Evolutionary conservation across 805 yeast genomes (phyloP), one percentile per base, ranked within the genome.

Genomic region (Candida dendrica): DNA sequence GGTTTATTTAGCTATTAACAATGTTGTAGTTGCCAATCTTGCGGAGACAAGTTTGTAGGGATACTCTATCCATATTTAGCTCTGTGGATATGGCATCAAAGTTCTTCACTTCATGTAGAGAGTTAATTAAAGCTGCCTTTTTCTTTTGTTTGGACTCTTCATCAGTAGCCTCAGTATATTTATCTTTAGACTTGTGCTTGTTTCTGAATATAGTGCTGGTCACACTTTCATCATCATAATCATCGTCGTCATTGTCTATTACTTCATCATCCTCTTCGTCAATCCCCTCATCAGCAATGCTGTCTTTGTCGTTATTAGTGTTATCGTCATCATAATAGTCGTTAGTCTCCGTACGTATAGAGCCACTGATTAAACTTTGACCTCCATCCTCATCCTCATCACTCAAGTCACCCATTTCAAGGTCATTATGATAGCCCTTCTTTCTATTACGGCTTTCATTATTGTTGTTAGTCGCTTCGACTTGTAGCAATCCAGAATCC

Each of bases 51-150:
- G 51, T 53, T 49, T 79, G 83, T 1, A 84, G 75, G 24, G 80
- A 81, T 17, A 56, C 58, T 37, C 77, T 65, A 9, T 84, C 71
- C 52, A 71, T 70, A 37, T 71, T 75, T 51, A 86, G 63, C 44
- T 78, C 83, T 0, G 91, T 85, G 53, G 91, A 82, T 2, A 87
- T 79, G 4, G 75, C 67, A 52, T 83, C 91, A 48, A 80, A 68
- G 47, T 72, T 74, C 40, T 75, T 80, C 19, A 70, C 70, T 17
- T 75, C 72, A 43, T 70, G 69, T 24, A 82, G 49, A 13, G 76
- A 60, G 45, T 69, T 70, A 3, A 75, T 46, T 19, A 20, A 41
- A 22, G 30, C 42, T 22, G 36, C 39, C 24, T 22, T 41, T 15
- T 22, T 42, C 43, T 24, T 38, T 38, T 36, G 38, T 17, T 39